A percentile compares a stretch with the other conserved stretches of the same genome.
Evolutionary conservation across 1,139 yeast genomes (phyloP).

Genomic region (Geotrichum fermentans): DNA sequence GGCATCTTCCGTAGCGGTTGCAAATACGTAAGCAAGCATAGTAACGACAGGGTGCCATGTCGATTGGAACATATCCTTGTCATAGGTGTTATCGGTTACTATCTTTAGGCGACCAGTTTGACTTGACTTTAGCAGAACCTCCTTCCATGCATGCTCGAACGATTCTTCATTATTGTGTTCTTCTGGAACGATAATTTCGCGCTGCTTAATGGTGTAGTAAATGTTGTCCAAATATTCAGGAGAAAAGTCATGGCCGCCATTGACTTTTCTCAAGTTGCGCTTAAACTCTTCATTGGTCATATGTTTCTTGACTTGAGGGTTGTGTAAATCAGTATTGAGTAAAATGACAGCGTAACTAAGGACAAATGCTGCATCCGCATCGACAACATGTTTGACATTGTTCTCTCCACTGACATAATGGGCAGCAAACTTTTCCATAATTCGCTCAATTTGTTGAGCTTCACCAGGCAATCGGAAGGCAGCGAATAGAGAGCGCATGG

Average conservation of each 20-base stretch:
- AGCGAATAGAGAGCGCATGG: slow-evolving; percentile 73
- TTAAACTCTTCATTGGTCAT: slow-evolving; percentile 85
- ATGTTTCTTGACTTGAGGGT: slow-evolving; percentile 65
- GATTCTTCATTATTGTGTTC: slow-evolving; percentile 84
- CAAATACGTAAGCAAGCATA: slow-evolving; percentile 70
- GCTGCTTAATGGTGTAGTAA: slow-evolving; percentile 70
- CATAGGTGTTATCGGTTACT: slow-evolving; percentile 46
- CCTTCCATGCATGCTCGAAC: slow-evolving; percentile 93
- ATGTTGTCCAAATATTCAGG: slow-evolving; percentile 76
- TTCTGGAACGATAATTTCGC: slow-evolving; percentile 96
- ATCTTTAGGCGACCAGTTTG: slow-evolving; percentile 32
- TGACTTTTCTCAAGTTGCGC: slow-evolving; percentile 74
- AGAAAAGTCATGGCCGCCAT: slow-evolving; percentile 59
- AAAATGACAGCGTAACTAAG: slow-evolving; percentile 87
- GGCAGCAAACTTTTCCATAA: slow-evolving; percentile 80
- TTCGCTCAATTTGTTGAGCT: slow-evolving; percentile 89
- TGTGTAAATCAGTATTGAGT: slow-evolving; percentile 90
- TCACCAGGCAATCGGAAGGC: slow-evolving; percentile 95
- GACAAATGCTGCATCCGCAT: slow-evolving; percentile 80
- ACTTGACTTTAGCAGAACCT: slow-evolving; percentile 50
- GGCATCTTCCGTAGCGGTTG: slow-evolving; percentile 86
- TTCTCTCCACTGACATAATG: slow-evolving; percentile 50
- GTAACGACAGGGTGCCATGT: slow-evolving; percentile 60
- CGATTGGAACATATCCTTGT: slow-evolving; percentile 61
- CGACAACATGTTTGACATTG: slow-evolving; percentile 31